Base-by-base conservation (phyloP, 2,329 filamentous ascomycete species). In the Colletotrichum brevisporum region DNA sequence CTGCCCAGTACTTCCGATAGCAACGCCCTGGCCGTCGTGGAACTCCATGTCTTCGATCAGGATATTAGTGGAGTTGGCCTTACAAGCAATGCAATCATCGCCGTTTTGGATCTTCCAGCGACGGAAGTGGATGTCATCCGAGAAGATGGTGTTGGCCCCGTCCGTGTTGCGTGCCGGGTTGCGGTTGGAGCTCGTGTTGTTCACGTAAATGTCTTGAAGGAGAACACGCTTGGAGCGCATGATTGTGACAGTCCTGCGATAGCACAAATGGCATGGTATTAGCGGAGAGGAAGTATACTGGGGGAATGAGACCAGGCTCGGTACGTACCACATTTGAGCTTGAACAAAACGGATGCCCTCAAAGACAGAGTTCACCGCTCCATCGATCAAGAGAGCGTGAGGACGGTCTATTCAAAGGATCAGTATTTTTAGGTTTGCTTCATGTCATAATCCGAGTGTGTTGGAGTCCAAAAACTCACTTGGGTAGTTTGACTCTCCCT, bases 1-100 rank as follows among this genome's bases (percentile, higher is more conserved):
- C 75, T 89, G 88, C 0, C 85, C 87, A 47, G 89, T 85, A 31
- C 83, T 86, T 2, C 88, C 88, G 12, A 90, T 81, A 1, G 88
- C 85, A 18, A 89, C 76, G 2, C 86, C 86, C 8, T 83, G 79
- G 0, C 86, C 86, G 27, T 81, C 80, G 71, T 82, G 79, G 74
- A 88, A 87, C 1, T 76, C 78, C 50, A 77, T 81, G 74, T 89
- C 81, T n/a, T 81, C 78, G 57, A 89, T 81, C 31, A 76, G 74
- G 55, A 90, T 85, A 70, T 88, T 85, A 13, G 83, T 88, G 50
- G 82, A 84, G 73, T 90, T 89, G 21, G 80, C 83, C 75, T 89
- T 89, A 58, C 83, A 73, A 0, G 84, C 82, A 59, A 90, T 85
- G 69, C 81, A 81, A 73, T 88, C 85, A 73, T 88, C 85, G 27